Conservation (phyloP, 352 stramenopile species). For the Phytopythium litorale region DNA sequence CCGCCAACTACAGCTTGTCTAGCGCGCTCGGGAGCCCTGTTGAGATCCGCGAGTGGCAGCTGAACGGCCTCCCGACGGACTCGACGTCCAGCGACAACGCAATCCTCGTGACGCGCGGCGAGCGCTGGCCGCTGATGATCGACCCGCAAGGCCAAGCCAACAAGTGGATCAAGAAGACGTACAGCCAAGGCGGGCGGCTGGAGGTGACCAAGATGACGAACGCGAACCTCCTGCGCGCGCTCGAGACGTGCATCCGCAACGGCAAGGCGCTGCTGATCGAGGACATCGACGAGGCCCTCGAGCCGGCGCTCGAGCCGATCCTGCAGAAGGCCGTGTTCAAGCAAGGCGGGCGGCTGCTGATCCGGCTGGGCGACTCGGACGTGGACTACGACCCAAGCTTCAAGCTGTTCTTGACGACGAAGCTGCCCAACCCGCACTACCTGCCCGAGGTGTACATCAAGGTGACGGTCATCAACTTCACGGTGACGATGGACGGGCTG, state of each 20-base stretch:
- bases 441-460: conserved; percentile 95
- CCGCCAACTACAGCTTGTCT: conserved; percentile 60
- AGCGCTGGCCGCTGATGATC: conserved; percentile 94
- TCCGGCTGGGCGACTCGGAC: conserved; percentile 90
- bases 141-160: conserved; percentile 93
- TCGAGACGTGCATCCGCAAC: conserved; percentile 92
- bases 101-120: conserved; percentile 87
- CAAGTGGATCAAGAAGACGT: conserved; percentile 93
- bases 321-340: conserved; percentile 93
- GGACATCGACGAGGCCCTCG: conserved; percentile 90
- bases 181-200: conserved; percentile 40
- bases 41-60: conserved; percentile 91
- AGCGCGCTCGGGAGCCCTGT: conserved; percentile 86
- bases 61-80: conserved; percentile 90
- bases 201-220: conserved; percentile 91
- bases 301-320: conserved; percentile 91
- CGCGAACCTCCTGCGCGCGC: conserved; percentile 80
- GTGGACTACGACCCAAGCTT: conserved; percentile 93
- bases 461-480: conserved; percentile 96
- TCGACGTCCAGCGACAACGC: conserved; percentile 92
- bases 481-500: conserved; percentile 92
- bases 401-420: conserved; percentile 92
- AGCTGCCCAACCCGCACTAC: conserved; percentile 93
- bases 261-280: conserved; percentile 91
- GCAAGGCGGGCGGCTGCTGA: conserved; percentile 83